These are phyloP conservation scores for Pyrus hybrid DNA, from an alignment of 331 rosid genomes.

Conservation along the genomic window DNA sequence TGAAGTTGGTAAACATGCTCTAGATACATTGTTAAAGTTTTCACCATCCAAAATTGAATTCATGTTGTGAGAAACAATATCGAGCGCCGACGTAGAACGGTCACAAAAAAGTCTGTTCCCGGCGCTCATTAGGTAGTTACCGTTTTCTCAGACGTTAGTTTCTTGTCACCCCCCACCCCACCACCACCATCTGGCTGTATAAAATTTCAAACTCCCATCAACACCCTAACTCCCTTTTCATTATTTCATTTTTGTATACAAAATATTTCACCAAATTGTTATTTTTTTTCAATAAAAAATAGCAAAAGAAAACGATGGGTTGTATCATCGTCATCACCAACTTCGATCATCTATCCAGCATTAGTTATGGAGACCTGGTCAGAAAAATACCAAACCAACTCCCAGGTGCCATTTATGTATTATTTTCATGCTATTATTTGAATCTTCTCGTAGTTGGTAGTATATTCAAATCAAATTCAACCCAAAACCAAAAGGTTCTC, in stretches of 20 bases:
- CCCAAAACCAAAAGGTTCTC: not conserved
- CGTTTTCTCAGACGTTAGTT: too few relatives aligned
- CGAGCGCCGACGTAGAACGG: too few relatives aligned
- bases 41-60: too few relatives aligned
- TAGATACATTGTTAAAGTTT: too few relatives aligned
- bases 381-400: constrained; percentile 2
- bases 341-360: constrained; percentile 8
- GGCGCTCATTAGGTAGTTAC: too few relatives aligned
- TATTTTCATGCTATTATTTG: not conserved
- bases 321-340: constrained; percentile 1
- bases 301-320: constrained; percentile 30
- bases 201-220: not conserved
- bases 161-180: too few relatives aligned
- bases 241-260: not conserved
- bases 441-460: not conserved
- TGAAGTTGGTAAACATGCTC: too few relatives aligned
- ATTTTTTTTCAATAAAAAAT: not conserved
- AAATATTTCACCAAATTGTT: not conserved
- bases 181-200: too few relatives aligned
- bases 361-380: constrained; percentile 35
- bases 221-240: not conserved
- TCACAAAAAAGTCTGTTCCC: too few relatives aligned
- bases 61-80: too few relatives aligned
- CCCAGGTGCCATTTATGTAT: not conserved
- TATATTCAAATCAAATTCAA: not conserved